Evolutionary conservation across 2,329 filamentous ascomycete genomes (phyloP).

Genomic region (Clarireedia hainanense): DNA sequence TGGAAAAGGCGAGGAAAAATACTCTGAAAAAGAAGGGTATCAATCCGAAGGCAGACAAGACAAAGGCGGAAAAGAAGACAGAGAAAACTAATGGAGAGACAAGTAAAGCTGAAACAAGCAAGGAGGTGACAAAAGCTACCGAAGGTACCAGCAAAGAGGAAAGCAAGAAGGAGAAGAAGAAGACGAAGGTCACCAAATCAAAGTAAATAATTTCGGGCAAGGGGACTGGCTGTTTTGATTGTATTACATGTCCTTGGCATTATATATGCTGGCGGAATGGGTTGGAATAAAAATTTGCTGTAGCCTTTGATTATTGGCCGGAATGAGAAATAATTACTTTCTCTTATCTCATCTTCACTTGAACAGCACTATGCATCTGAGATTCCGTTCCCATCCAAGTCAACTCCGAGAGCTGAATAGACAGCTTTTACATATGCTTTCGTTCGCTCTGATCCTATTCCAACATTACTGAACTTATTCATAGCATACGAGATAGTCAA

Average conservation of each 20-base stretch:
- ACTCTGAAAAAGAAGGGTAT: slow-evolving; percentile 67
- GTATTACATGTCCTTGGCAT: background rate
- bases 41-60: slow-evolving; percentile 54
- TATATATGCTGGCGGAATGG: slow-evolving; percentile 2
- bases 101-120: background rate
- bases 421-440: slow-evolving; percentile 4
- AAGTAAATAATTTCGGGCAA: background rate
- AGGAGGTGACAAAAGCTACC: background rate
- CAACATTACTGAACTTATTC: slow-evolving; percentile 34
- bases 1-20: slow-evolving; percentile 65
- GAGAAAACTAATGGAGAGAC: slow-evolving; percentile 2
- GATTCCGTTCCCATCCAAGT: no score
- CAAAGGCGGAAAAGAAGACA: slow-evolving; percentile 16
- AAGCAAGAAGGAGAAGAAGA: slow-evolving; percentile 4
- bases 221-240: background rate
- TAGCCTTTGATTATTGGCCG: background rate
- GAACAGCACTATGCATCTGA: no score
- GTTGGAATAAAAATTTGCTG: background rate
- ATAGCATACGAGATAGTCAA: slow-evolving; percentile 39
- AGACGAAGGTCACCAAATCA: slow-evolving; percentile 5
- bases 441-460: background rate
- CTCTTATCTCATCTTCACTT: no score
- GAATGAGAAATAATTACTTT: background rate
- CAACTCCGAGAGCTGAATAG: background rate
- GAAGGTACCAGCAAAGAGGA: background rate